Evolutionary conservation across 2,329 filamentous ascomycete genomes (phyloP).

Genomic region (Ustulina deusta): DNA sequence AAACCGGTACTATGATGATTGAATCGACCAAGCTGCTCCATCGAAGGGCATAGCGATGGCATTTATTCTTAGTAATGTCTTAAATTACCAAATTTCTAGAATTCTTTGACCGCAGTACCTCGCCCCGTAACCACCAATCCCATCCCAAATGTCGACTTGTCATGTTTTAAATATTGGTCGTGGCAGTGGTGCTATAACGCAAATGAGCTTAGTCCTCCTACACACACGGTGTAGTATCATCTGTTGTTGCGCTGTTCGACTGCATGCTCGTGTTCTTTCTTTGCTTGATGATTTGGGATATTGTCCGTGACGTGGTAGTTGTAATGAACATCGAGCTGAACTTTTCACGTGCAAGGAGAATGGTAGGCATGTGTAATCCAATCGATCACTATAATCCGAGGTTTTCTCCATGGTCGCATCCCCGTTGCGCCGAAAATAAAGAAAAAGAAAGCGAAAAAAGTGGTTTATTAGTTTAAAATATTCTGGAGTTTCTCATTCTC

Average conservation of each 20-base stretch:
- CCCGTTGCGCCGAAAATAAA: no score
- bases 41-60: slow-evolving; percentile 18
- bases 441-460: no score
- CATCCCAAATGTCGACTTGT: slow-evolving; percentile 20
- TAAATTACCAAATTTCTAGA: slow-evolving; percentile 29
- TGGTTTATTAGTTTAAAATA: no score
- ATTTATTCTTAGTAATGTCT: slow-evolving; percentile 23
- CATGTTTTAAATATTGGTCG: slow-evolving; percentile 11
- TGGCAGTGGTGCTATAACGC: slow-evolving; percentile 8
- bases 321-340: not conserved
- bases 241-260: not conserved
- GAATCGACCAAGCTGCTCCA: slow-evolving; percentile 1
- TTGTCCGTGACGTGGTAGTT: no score
- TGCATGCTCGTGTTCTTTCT: not conserved
- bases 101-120: not conserved
- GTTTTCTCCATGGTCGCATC: no score
- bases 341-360: no score
- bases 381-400: no score
- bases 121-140: not conserved
- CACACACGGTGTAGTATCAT: not conserved
- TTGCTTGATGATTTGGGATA: not conserved
- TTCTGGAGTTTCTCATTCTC: no score
- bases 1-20: slow-evolving; percentile 4
- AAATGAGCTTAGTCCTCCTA: slow-evolving; percentile 20
- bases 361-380: no score